Percentiles rank a stretch among this genome's conserved stretches.
phyloP scores from a whole-genome alignment of 1,284 basidiomycete genomes.

The Inonotus hispidus region DNA sequence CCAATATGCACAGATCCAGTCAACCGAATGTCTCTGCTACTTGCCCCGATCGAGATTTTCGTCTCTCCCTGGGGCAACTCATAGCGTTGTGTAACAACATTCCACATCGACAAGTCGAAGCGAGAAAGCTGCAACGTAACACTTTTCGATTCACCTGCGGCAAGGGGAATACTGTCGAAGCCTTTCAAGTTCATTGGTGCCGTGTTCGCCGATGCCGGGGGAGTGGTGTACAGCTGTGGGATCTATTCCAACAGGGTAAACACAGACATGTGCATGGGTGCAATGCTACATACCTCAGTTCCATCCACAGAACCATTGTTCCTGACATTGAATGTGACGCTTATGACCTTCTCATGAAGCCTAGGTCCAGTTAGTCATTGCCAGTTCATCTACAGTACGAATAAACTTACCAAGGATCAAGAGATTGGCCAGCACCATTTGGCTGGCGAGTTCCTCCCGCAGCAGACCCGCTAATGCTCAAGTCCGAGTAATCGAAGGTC shows the following conservation, averaged over 20 bases:
- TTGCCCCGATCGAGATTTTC: slow-evolving; percentile 44
- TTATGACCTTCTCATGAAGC: slow-evolving; percentile 30
- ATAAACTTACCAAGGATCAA: slow-evolving; percentile 29
- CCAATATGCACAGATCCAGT: slow-evolving; percentile 20
- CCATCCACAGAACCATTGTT: slow-evolving; percentile 33
- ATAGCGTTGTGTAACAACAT: slow-evolving; percentile 46
- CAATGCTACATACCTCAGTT: slow-evolving; percentile 26
- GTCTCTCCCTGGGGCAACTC: slow-evolving; percentile 39
- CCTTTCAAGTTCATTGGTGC: slow-evolving; percentile 62
- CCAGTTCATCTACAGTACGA: background rate
- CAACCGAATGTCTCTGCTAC: slow-evolving; percentile 45
- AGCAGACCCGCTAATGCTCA: slow-evolving; percentile 32
- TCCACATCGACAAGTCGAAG: slow-evolving; percentile 61
- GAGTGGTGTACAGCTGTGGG: slow-evolving; percentile 63
- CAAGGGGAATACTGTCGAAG: slow-evolving; percentile 53
- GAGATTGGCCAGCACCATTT: slow-evolving; percentile 25
- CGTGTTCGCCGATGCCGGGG: slow-evolving; percentile 48
- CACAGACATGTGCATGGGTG: background rate
- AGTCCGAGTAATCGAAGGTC: slow-evolving; percentile 59
- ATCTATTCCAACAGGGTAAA: slow-evolving; percentile 31
- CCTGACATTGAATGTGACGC: slow-evolving; percentile 30
- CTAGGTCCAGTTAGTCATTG: slow-evolving; percentile 16
- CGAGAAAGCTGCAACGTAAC: slow-evolving; percentile 57
- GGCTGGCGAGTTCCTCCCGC: slow-evolving; percentile 27
- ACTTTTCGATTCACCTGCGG: slow-evolving; percentile 39